Evolutionary conservation across 106 monocot genomes (phyloP).

Genomic region (Dioscorea dumetorum): DNA sequence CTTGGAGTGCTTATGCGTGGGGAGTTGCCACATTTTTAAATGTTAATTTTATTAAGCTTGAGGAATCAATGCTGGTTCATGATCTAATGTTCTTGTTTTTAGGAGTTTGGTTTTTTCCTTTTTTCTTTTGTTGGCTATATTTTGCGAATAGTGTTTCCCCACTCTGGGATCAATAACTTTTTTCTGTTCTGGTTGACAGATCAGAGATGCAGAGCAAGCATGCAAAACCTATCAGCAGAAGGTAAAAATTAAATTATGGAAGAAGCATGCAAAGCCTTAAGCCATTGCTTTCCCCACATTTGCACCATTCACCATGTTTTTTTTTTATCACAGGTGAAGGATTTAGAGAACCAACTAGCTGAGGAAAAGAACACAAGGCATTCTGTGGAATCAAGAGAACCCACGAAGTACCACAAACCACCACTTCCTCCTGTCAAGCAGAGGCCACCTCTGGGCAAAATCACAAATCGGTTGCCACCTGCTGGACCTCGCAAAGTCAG

Average conservation of each 20-base stretch:
- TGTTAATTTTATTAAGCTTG: neutral
- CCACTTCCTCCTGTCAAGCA: conserved; percentile 46
- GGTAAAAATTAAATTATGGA: conserved; percentile 18
- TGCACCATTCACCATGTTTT: neutral
- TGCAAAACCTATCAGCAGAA: conserved; percentile 52
- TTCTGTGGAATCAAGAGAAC: conserved; percentile 12
- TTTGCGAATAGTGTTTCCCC: too few relatives aligned
- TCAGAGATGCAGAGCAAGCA: conserved; percentile 49
- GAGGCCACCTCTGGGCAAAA: conserved; percentile 47
- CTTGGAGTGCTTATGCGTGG: too few relatives aligned
- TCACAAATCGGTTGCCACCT: conserved; percentile 41
- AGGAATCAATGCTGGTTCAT: too few relatives aligned
- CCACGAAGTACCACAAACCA: conserved; percentile 35
- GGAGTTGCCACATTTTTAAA: neutral
- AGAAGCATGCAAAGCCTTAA: too few relatives aligned
- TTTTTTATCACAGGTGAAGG: conserved; percentile 54
- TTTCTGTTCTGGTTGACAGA: conserved; percentile 11
- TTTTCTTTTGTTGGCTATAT: too few relatives aligned
- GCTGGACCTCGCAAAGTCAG: conserved; percentile 16
- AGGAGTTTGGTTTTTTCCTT: too few relatives aligned
- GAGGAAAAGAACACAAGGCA: conserved; percentile 38
- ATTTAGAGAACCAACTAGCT: conserved; percentile 65
- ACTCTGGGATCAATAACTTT: neutral
- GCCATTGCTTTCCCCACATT: too few relatives aligned
- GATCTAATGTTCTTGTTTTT: too few relatives aligned